Percentiles rank a stretch among this genome's conserved stretches.
These are phyloP conservation scores for Saccharomyces hybrid DNA, from an alignment of 1,139 yeast genomes.

Conservation along the genomic window DNA sequence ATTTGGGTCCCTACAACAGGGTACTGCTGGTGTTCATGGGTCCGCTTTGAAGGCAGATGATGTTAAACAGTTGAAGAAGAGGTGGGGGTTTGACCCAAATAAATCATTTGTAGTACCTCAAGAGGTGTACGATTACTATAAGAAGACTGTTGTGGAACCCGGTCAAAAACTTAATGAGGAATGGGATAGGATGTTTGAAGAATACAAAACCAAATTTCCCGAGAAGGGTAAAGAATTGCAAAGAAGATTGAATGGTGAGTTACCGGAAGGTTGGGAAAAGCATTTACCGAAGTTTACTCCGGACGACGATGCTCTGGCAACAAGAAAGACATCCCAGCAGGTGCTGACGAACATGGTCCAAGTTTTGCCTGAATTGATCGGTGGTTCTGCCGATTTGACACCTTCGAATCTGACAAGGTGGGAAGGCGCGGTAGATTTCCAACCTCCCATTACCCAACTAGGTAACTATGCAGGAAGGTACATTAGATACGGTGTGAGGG, in stretches of 20 bases:
- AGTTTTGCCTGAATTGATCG: constrained; percentile 79
- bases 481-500: constrained; percentile 97
- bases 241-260: constrained; percentile 73
- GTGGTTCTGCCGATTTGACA: constrained; percentile 98
- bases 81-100: constrained; percentile 83
- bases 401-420: constrained; percentile 96
- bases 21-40: constrained; percentile 94
- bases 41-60: constrained; percentile 94
- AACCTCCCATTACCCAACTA: constrained; percentile 71
- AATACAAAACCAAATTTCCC: constrained; percentile 66
- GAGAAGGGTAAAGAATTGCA: constrained; percentile 68
- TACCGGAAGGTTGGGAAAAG: constrained; percentile 79
- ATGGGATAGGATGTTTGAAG: constrained; percentile 61
- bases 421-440: constrained; percentile 83
- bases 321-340: constrained; percentile 90
- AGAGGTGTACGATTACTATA: constrained; percentile 70
- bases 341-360: constrained; percentile 61
- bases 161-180: constrained; percentile 60
- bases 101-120: constrained; percentile 71
- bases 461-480: constrained; percentile 92
- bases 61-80: constrained; percentile 73
- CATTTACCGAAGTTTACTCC: constrained; percentile 73
- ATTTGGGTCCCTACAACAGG: constrained; percentile 78
- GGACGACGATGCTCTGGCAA: constrained; percentile 75
- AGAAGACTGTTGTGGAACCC: constrained; percentile 48